Base-by-base conservation (phyloP, 2,329 filamentous ascomycete species). In the Didymella glomerata region DNA sequence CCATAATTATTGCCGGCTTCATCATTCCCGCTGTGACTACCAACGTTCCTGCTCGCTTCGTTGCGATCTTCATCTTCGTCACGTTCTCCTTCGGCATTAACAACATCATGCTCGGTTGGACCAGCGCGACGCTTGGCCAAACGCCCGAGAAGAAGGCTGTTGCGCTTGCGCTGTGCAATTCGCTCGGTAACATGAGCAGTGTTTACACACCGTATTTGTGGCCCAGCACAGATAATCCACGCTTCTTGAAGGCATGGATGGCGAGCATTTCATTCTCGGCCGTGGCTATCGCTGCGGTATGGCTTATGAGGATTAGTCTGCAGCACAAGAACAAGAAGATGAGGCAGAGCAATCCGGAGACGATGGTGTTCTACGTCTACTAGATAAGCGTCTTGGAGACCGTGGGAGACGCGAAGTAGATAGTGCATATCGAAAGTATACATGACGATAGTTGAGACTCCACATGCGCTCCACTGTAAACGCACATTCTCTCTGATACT, bases 1-100 rank as follows among this genome's bases (percentile, higher is more conserved):
- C 69, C 1, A 64, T 80, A 28, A 78, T 79, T 2, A 72, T 82
- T 3, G 70, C 74, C 0, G 81, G 81, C 2, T 82, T 82, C 40
- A 71, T 80, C n/a, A 71, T 72, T 28, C 67, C 70, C 10, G 70
- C 70, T 2, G 66, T 65, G 18, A 72, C 70, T 0, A 36, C 71
- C 36, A 72, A 71, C 42, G 68, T 68, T 0, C 66, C 71, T 2
- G 71, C 63, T 1, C 64, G 71, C 11, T 72, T 72, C 36, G 50
- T 72, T 2, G 68, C 71, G 0, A 71, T 69, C 57, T 73, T 73
- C 61, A 71, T 73, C 36, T 73, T 72, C 28, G 67, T 69, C 6
- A 67, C 69, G 3, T 70, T 70, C 16, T 68, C 69, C 4, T 73
- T 72, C 52, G 68, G 68, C 3, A 70, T 73, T 47, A 73, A 73